Evolutionary conservation across 257 asterid genomes (phyloP), one percentile per base, ranked within the genome.

Genomic region (Nemophila menziesii): DNA sequence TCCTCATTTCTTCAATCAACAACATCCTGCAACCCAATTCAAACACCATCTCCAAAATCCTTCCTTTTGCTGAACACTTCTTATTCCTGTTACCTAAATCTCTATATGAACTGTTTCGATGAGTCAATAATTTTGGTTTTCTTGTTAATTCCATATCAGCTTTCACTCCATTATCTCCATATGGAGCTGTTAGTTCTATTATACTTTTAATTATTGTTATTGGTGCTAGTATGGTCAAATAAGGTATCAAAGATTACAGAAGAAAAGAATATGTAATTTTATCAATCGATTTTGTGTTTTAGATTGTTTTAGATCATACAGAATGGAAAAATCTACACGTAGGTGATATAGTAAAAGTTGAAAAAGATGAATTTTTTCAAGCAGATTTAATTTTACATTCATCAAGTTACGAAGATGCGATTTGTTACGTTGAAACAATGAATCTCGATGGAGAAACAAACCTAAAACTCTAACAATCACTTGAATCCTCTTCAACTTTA

Each of bases 21-120:
- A n/a, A n/a, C n/a, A n/a, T n/a, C n/a, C n/a, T n/a, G n/a, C n/a
- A n/a, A n/a, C n/a, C n/a, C n/a, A n/a, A n/a, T n/a, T n/a, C n/a
- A n/a, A n/a, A n/a, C n/a, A n/a, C n/a, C n/a, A n/a, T n/a, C n/a
- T n/a, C n/a, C n/a, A n/a, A n/a, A n/a, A n/a, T n/a, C n/a, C n/a
- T n/a, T n/a, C n/a, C n/a, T n/a, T n/a, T n/a, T n/a, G n/a, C n/a
- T n/a, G n/a, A n/a, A n/a, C n/a, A n/a, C n/a, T n/a, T n/a, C n/a
- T n/a, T n/a, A n/a, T n/a, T n/a, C n/a, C n/a, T n/a, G n/a, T 56
- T 80, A 56, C 92, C 92, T 0, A 80, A 80, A 36, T 61, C 80
- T 12, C 65, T 80, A 58, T 80, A 75, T 60, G 92, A 80, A 58
- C 92, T 76, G 72, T 80, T 80, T 46, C 67, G 92, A 46, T 73